Conservation (phyloP, 2,329 filamentous ascomycete species). For the Myriosclerotinia scirpicola region DNA sequence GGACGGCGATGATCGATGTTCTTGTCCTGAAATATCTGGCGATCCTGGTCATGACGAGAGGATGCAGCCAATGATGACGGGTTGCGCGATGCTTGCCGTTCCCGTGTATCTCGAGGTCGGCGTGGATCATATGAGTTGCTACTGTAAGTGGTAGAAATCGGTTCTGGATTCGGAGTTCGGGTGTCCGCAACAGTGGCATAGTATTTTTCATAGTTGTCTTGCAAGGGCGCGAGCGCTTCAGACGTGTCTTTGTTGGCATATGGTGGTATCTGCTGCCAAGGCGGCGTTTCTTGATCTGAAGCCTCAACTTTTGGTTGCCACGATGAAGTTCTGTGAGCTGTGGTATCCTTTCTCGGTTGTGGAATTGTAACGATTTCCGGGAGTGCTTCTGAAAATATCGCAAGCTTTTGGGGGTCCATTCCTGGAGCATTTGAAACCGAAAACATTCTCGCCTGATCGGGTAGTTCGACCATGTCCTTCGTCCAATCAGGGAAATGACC, state of each 20-base stretch:
- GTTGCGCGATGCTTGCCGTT: constrained; percentile 15
- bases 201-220: constrained; percentile 40
- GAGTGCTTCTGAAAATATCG: constrained; percentile 52
- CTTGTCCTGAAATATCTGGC: not conserved
- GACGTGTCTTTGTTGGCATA: constrained; percentile 24
- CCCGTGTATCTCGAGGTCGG: constrained; percentile 31
- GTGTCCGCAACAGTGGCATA: constrained; percentile 29
- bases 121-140: constrained; percentile 35
- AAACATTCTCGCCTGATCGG: constrained; percentile 50
- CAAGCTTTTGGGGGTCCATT: constrained; percentile 57
- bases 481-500: constrained; percentile 53
- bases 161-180: constrained; percentile 25
- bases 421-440: constrained; percentile 52
- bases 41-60: constrained; percentile 2
- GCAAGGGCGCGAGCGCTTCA: constrained; percentile 35
- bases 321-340: not conserved
- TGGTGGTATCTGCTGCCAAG: constrained; percentile 10
- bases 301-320: constrained; percentile 18
- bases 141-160: constrained; percentile 27
- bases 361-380: constrained; percentile 44
- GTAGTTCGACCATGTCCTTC: constrained; percentile 60
- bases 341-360: constrained; percentile 6
- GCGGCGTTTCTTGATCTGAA: not conserved
- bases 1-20: not conserved
- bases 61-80: not conserved